phyloP scores from a whole-genome alignment of 2,329 filamentous ascomycete species.

The Fusarium subglutinans region DNA sequence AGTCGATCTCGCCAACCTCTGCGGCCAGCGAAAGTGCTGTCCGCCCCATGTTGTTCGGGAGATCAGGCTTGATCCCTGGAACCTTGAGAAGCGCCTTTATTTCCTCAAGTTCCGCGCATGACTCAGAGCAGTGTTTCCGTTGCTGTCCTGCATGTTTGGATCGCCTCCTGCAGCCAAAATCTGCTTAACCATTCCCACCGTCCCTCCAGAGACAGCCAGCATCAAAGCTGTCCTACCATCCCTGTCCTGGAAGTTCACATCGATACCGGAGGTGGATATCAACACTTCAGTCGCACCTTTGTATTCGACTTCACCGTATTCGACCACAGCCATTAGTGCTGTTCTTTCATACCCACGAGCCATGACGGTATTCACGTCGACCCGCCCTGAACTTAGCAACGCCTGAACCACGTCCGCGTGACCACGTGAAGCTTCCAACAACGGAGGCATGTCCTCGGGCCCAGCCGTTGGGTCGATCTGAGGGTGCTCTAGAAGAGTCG shows the following conservation, averaged over 20 bases:
- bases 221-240: neutral
- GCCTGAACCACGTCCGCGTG: neutral
- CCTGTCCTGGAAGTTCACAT: neutral
- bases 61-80: neutral
- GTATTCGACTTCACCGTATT: accelerated
- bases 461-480: neutral
- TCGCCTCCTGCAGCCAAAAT: neutral
- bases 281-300: neutral
- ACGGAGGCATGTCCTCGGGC: accelerated
- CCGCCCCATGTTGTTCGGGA: neutral
- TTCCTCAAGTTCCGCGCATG: neutral
- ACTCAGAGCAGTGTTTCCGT: neutral
- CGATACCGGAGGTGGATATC: neutral
- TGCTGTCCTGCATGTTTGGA: neutral
- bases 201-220: neutral
- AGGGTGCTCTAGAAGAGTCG: neutral
- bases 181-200: neutral
- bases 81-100: accelerated
- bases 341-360: accelerated
- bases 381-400: neutral
- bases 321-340: neutral
- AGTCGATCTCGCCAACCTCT: accelerated
- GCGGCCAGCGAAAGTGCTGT: neutral
- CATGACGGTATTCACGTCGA: neutral
- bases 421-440: accelerated